These are phyloP conservation scores for Erythrophleum ivorense DNA, from an alignment of 331 rosid genomes.

Conservation along the genomic window DNA sequence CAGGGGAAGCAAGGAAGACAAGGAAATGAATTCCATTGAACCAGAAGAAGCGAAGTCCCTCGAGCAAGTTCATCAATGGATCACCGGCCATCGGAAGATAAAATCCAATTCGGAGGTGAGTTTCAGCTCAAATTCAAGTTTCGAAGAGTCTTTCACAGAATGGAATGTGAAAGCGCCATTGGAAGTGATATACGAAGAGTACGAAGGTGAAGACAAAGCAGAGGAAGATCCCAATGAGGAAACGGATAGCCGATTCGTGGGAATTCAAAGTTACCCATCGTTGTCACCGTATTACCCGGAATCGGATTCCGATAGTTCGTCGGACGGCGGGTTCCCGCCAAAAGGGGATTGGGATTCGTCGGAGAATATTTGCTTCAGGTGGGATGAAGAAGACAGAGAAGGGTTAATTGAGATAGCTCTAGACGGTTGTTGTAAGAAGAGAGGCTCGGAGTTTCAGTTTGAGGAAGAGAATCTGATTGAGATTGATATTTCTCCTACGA, in stretches of 20 bases:
- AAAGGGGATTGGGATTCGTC: conserved; percentile 52
- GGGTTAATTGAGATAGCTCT: conserved; percentile 81
- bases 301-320: conserved; percentile 75
- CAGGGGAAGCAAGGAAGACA: conserved; percentile 38
- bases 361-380: conserved; percentile 48
- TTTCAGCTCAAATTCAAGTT: conserved; percentile 44
- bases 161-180: conserved; percentile 85
- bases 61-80: conserved; percentile 38
- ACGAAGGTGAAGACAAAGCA: conserved; percentile 56
- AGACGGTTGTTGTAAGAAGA: conserved; percentile 49
- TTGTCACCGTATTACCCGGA: conserved; percentile 70
- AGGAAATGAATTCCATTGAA: conserved; percentile 17
- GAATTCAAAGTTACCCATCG: conserved; percentile 50
- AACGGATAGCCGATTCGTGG: conserved; percentile 25
- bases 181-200: conserved; percentile 79
- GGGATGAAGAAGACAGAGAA: conserved; percentile 72
- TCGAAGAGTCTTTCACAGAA: conserved; percentile 52
- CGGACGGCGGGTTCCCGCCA: conserved; percentile 46
- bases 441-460: conserved; percentile 43
- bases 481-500: conserved; percentile 71
- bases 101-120: conserved; percentile 37
- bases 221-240: conserved; percentile 41
- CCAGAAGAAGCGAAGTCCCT: background rate
- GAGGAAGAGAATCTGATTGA: conserved; percentile 92
- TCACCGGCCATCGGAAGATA: conserved; percentile 13